Evolutionary conservation across 2,329 filamentous ascomycete genomes (phyloP).

Genomic region (Aspergillus floridensis): DNA sequence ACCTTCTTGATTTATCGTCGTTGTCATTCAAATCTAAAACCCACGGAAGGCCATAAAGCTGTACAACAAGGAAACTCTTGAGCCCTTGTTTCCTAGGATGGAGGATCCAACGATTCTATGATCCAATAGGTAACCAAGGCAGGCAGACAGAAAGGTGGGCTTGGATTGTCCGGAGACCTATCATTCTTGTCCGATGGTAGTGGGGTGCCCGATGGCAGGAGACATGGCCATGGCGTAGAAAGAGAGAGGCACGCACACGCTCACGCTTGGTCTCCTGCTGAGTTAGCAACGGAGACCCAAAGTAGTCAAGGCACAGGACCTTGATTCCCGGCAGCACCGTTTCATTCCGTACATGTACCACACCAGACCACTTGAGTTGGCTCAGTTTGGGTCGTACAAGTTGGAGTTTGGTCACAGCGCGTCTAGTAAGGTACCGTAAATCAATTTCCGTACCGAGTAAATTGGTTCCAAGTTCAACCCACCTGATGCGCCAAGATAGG

Average conservation of each 20-base stretch:
- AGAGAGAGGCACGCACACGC: too few relatives aligned
- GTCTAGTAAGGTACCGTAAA: background rate
- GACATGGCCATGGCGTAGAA: slow-evolving; percentile 15
- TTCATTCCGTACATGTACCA: slow-evolving; percentile 5
- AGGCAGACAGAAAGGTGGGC: background rate
- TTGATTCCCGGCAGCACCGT: background rate
- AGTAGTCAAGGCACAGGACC: background rate
- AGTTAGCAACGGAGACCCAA: background rate
- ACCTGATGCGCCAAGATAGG: background rate
- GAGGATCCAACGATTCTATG: background rate
- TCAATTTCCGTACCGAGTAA: background rate
- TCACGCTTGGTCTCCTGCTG: background rate
- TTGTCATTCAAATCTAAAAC: background rate
- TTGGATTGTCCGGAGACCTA: background rate
- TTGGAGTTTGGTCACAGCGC: background rate
- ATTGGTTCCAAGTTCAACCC: background rate
- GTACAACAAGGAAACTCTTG: background rate
- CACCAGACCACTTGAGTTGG: background rate
- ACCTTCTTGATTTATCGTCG: too few relatives aligned
- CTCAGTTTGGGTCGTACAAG: slow-evolving; percentile 1
- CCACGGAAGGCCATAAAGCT: background rate
- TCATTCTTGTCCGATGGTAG: slow-evolving; percentile 12
- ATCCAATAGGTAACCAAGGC: background rate
- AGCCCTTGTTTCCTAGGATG: background rate
- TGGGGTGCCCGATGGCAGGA: slow-evolving; percentile 11